Base-by-base conservation (phyloP, 2,329 filamentous ascomycete species). In the Xylaria sp. region DNA sequence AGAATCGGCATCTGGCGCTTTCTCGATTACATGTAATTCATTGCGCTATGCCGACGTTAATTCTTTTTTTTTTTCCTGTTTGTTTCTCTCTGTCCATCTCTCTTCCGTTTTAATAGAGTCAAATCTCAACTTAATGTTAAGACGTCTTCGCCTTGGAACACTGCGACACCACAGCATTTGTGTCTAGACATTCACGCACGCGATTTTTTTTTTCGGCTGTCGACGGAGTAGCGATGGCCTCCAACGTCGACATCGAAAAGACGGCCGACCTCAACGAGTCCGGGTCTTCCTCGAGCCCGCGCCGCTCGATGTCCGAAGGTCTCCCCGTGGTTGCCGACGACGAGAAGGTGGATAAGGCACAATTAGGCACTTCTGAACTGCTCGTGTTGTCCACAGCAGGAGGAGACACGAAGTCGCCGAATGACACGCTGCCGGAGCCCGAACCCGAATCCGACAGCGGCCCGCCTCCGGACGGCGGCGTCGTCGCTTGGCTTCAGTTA, bases 401-500 rank as follows among this genome's bases (percentile, higher is more conserved):
- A 31, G 47, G 47, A 15, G 13, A 50, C 5, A 9, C 25, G 4
- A 31, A 31, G 25, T 13, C 25, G 27, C 13, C 3, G 15, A 6
- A 31, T 11, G 47, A 50, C 15, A 20, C 15, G 15, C 27, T 3
- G 15, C 33, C 27, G 3, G 38, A 56, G 38, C 10, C 53, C 10
- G 25, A 58, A 10, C 10, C 53, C 10, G 25, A 58, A 10, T 31
- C 31, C 0, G 39, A 44, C 9, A 50, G 59, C n/a, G 65, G 64
- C n/a, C 50, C 70, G 6, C 71, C 74, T 1, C 84, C 83, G 0
- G 82, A 85, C 51, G 83, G 84, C 29, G 84, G 84, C 13, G 69
- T 79, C 55, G 68, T 73, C 15, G 85, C 84, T 17, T 87, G 85
- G 85, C 79, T 78, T 0, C 85, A 86, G 71, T 83, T 86, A 9